Conservation (phyloP, 1,284 basidiomycete genomes). For the Naganishia albida region DNA sequence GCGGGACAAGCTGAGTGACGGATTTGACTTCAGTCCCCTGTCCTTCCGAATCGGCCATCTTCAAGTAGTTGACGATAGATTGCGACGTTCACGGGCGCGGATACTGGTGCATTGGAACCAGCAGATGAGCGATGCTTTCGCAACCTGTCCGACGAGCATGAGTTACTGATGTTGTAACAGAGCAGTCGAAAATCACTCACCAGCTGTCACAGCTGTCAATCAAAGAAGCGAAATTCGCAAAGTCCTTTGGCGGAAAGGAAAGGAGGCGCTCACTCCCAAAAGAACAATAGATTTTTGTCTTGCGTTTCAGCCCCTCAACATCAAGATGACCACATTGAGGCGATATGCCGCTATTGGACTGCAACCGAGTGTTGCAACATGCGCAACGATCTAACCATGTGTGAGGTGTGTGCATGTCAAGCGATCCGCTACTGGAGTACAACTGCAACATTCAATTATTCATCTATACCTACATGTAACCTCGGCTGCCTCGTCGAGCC, state of each 20-base stretch:
- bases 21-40: background rate
- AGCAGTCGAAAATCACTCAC: too few relatives aligned
- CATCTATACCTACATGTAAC: conserved; percentile 14
- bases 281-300: background rate
- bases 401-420: conserved; percentile 22
- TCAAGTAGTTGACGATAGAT: background rate
- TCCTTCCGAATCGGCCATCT: background rate
- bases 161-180: too few relatives aligned
- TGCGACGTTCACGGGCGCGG: too few relatives aligned
- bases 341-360: too few relatives aligned
- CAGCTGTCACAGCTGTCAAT: too few relatives aligned
- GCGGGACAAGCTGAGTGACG: background rate
- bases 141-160: too few relatives aligned
- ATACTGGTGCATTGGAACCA: too few relatives aligned
- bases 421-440: conserved; percentile 14
- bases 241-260: too few relatives aligned
- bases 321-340: too few relatives aligned
- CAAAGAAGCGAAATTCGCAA: too few relatives aligned
- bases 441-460: conserved; percentile 6
- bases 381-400: background rate
- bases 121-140: too few relatives aligned
- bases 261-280: background rate
- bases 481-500: conserved; percentile 27
- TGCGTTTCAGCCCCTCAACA: background rate
- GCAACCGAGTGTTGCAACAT: too few relatives aligned